These are phyloP conservation scores for Penicillium concentricum DNA, from an alignment of 2,329 filamentous ascomycete species.

Conservation along the genomic window DNA sequence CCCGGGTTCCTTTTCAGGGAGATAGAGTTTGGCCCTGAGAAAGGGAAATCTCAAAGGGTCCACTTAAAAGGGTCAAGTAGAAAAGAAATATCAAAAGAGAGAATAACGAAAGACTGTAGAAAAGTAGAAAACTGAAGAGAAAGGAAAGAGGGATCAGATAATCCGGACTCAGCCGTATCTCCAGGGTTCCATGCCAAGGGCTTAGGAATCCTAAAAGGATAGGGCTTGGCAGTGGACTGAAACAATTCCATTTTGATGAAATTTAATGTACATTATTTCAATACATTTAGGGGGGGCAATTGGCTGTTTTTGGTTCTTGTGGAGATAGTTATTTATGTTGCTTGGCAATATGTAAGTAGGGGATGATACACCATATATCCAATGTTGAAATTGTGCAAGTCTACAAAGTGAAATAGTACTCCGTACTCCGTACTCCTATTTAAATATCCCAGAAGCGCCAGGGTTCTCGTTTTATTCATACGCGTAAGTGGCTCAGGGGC, in stretches of 20 bases:
- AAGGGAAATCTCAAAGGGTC: constrained; percentile 8
- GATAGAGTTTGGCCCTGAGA: constrained; percentile 14
- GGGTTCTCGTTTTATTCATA: not conserved
- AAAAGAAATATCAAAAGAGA: not conserved
- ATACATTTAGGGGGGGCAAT: no score
- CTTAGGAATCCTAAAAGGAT: constrained; percentile 8
- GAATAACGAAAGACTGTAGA: not conserved
- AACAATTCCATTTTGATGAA: not conserved
- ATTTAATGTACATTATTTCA: no score
- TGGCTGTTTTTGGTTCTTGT: not conserved
- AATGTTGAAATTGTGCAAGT: no score
- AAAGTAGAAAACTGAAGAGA: not conserved
- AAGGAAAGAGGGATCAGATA: not conserved
- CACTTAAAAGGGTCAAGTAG: not conserved
- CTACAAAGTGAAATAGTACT: no score
- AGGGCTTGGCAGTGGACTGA: constrained; percentile 3
- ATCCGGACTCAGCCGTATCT: not conserved
- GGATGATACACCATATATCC: no score
- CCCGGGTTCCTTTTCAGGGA: constrained; percentile 1
- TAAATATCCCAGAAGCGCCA: no score
- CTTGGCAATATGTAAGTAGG: no score
- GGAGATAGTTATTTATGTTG: no score
- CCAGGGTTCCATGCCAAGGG: constrained; percentile 13
- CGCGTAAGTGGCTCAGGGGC: not conserved
- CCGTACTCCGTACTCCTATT: no score